Evolutionary conservation across 768 basidiomycete species (phyloP).

Genomic region (Kwoniella mangroviensis): DNA sequence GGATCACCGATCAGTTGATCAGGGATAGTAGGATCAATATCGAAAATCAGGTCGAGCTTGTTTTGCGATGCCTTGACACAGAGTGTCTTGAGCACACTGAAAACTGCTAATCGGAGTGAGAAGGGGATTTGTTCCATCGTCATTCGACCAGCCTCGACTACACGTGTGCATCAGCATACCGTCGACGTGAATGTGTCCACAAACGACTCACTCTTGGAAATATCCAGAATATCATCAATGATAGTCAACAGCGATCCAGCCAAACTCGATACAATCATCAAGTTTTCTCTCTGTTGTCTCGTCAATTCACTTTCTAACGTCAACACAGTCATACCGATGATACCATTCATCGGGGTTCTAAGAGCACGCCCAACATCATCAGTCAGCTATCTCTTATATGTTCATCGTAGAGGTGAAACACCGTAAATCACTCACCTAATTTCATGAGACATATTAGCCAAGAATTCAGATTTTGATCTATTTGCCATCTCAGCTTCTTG

Average conservation of each 20-base stretch:
- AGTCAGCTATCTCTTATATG: not conserved
- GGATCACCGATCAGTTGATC: slow-evolving; percentile 98
- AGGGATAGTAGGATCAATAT: slow-evolving; percentile 92
- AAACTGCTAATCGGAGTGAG: slow-evolving; percentile 94
- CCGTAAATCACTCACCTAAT: slow-evolving; percentile 69
- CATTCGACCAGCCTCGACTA: slow-evolving; percentile 99
- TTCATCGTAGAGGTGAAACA: not conserved
- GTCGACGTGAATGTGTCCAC: not conserved
- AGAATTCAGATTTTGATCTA: slow-evolving; percentile 93
- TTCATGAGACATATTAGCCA: slow-evolving; percentile 98
- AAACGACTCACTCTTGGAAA: slow-evolving; percentile 85
- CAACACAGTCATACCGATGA: slow-evolving; percentile 99
- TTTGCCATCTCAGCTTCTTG: slow-evolving; percentile 99
- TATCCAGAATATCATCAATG: slow-evolving; percentile 99
- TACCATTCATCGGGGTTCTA: slow-evolving; percentile 99
- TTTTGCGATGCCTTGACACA: slow-evolving; percentile 97
- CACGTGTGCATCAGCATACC: slow-evolving; percentile 27
- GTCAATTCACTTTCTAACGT: slow-evolving; percentile 96
- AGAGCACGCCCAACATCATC: not conserved
- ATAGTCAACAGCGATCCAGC: slow-evolving; percentile 91
- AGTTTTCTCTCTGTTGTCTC: slow-evolving; percentile 89
- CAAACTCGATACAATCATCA: slow-evolving; percentile 91
- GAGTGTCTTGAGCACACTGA: slow-evolving; percentile 95
- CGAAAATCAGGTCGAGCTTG: slow-evolving; percentile 92
- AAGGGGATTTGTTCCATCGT: slow-evolving; percentile 99